Evolutionary conservation across 768 basidiomycete species (phyloP), one percentile per base, ranked within the genome.

Genomic region (Gloeopeniophorella convolvens): DNA sequence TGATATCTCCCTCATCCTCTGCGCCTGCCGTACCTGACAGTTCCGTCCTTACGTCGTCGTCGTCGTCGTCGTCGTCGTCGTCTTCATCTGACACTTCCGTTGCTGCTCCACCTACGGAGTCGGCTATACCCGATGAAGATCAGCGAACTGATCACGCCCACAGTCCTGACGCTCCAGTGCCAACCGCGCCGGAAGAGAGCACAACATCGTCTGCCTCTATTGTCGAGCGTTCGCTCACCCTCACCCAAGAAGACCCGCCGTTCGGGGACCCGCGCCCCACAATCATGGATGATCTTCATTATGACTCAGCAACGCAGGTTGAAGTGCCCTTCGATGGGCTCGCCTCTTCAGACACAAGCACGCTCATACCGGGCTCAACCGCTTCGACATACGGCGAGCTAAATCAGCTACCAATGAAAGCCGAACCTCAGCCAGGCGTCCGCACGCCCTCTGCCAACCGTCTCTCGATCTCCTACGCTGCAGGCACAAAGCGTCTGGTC

Each of bases 401-500:
- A 35, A 55, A 44, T 44, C 51, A 37, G 37, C 34, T 46, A 26
- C 47, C 54, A 18, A 45, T 50, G 42, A 77, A 75, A 56, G 60
- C 42, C 34, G 59, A 59, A 20, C 26, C 43, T 7, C 45, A 56
- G 1, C 43, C 57, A 24, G 54, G 65, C 16, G 68, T 65, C 12
- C 73, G 70, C 56, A 70, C 72, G 0, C 83, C 87, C 8, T 88
- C 87, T 34, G 83, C 86, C 26, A 90, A 89, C 59, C 79, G 88
- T 15, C 68, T 99, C n/a, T 96, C 94, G 7, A 92, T 98, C 65
- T 87, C 95, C 0, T 99, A 96, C 67, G 91, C 92, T 48, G 84
- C 84, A 36, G 92, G 91, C 42, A 84, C 84, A 51, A 75, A 89
- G 42, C 77, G 96, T 33, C 72, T 99, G 42, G 85, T 96, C 23